These are phyloP conservation scores for Colletotrichum falcatum DNA, from an alignment of 2,329 filamentous ascomycete species.

Conservation along the genomic window DNA sequence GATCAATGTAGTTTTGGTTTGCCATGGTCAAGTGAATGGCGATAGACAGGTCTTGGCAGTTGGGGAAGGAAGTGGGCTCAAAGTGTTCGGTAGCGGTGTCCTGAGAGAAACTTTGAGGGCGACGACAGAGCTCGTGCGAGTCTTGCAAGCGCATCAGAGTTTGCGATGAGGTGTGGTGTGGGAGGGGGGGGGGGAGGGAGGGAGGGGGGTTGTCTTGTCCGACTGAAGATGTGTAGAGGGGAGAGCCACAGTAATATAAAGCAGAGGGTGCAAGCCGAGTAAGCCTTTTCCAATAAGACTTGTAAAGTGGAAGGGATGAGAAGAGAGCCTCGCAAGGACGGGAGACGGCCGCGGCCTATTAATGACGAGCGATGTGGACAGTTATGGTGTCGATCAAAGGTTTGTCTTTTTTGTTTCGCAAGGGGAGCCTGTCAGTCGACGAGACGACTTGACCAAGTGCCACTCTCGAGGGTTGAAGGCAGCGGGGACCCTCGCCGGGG, in stretches of 20 bases:
- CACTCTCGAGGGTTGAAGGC: conserved; percentile 29
- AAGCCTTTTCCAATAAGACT: conserved; percentile 48
- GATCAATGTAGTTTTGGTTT: conserved; percentile 38
- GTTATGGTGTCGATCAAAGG: conserved; percentile 36
- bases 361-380: conserved; percentile 39
- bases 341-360: conserved; percentile 40
- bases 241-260: conserved; percentile 28
- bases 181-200: too few relatives aligned
- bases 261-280: conserved; percentile 25
- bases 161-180: neutral
- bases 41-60: neutral
- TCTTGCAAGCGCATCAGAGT: conserved; percentile 45
- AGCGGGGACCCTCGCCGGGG: conserved; percentile 32
- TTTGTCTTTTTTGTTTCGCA: conserved; percentile 19
- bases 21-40: conserved; percentile 32
- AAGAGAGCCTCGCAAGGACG: conserved; percentile 37
- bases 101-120: neutral
- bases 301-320: conserved; percentile 40
- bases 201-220: neutral
- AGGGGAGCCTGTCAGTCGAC: conserved; percentile 26
- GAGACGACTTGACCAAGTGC: conserved; percentile 24
- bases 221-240: neutral
- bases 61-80: neutral
- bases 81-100: neutral
- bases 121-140: neutral